Evolutionary conservation across 768 basidiomycete species (phyloP), one percentile per base, ranked within the genome.

Genomic region (Mycena albidolilacea): DNA sequence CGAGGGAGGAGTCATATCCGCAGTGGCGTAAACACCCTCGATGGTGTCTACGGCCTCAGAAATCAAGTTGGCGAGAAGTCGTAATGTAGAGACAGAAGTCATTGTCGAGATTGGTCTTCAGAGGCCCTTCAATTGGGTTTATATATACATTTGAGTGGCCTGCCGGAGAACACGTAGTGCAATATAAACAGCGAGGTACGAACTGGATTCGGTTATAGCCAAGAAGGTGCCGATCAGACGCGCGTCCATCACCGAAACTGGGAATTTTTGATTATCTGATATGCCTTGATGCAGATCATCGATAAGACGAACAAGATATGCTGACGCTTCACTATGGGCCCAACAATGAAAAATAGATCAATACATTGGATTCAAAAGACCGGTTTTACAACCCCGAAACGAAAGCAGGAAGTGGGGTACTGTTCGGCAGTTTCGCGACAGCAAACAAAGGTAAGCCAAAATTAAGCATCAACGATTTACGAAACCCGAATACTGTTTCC

Each of bases 21-120:
- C 11, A 5, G 30, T 10, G n/a, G n/a, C 39, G 9, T 69, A 69
- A 30, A 61, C 21, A 39, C 67, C 43, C 19, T 69, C 59, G 43
- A 61, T 54, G 5, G 59, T 54, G 38, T 50, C 44, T 12, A 67
- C 66, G 9, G 57, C 66, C 9, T 44, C 14, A 48, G 57, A 46
- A 23, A 67, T 58, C 15, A 67, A 30, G 57, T 67, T 59, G 23
- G 58, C 23, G 43, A 67, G 57, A n/a, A 46, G 57, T 5, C 66
- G 66, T 30, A 67, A 57, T 19, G 41, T 50, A 7, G 43, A 58
- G 38, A 66, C 15, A 17, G 64, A 57, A 30, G 44, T 41, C 64
- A 66, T 65, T 50, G 58, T 60, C n/a, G 58, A 38, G 57, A 58
- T 41, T 19, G 39, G 38, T 21, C 52, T 54, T 54, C 52, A 54